Base-by-base conservation (phyloP, 768 basidiomycete genomes). In the Boletus fagicola region DNA sequence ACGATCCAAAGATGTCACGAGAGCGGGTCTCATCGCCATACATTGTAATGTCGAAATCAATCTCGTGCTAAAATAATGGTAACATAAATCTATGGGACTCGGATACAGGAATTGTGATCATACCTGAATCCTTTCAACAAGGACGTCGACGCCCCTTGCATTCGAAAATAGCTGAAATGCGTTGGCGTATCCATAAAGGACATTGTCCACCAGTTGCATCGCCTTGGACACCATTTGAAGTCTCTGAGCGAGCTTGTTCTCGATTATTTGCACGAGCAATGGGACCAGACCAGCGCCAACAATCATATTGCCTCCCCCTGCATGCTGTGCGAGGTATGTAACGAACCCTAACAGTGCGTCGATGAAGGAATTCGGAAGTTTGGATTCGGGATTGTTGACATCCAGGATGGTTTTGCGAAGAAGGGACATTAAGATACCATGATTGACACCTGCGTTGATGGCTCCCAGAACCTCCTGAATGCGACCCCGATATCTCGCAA, bases 401-500 rank as follows among this genome's bases (percentile, higher is more conserved):
- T 93, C 88, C 18, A 79, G 70, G 18, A 92, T 87, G 24, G 90
- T 90, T 73, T 86, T 88, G 59, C 94, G 84, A 53, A 98, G 80
- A 36, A 94, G 77, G 30, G 89, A 87, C 87, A 98, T 92, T 26
- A 99, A 72, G 40, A 94, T 88, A 13, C 97, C 97, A 67, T 98
- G 97, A 65, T 94, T 97, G 53, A 98, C 93, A 44, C 93, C 93
- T 26, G 93, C 95, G 69, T 97, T 97, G 38, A 98, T 83, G 1
- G 94, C 88, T 5, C 88, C 87, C 46, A 97, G 73, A 39, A 96
- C 92, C 68, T 98, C 97, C 64, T 86, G 84, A 36, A 91, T 81
- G 68, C 88, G 92, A 58, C 76, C 79, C 58, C 92, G 84, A 70
- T 96, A 95, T 59, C 93, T 80, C 13, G 87, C 88, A 56, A 96